Conservation (phyloP, 257 asterid species). For the Striga asiatica region DNA sequence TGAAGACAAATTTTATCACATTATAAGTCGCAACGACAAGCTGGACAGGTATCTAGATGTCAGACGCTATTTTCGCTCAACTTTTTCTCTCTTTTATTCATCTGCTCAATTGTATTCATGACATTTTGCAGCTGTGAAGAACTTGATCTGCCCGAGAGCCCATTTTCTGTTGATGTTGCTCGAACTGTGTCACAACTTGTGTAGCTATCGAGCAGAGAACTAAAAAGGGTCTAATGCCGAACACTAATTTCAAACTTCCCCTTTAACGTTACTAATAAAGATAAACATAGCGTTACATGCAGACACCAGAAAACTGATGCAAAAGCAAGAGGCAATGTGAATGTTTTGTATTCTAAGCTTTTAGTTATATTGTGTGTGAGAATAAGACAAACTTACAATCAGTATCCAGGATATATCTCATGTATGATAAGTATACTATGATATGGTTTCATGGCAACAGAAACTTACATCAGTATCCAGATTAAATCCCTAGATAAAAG, state of each 20-base stretch:
- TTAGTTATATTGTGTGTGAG: no score
- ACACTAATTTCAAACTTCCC: no score
- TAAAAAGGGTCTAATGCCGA: background rate
- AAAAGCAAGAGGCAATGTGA: background rate
- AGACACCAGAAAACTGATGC: background rate
- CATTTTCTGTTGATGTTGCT: constrained; percentile 12
- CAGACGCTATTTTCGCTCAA: background rate
- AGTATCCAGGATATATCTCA: no score
- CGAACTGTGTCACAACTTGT: background rate
- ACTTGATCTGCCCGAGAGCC: constrained; percentile 18
- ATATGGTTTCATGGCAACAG: no score
- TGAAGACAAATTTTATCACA: constrained; percentile 8
- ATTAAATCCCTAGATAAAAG: no score
- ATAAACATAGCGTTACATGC: background rate
- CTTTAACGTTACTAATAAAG: background rate
- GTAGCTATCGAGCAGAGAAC: background rate
- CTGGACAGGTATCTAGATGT: constrained; percentile 14
- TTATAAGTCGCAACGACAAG: background rate
- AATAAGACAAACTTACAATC: background rate
- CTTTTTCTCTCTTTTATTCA: background rate
- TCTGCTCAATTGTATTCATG: background rate
- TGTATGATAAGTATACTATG: no score
- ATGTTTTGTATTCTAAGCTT: background rate
- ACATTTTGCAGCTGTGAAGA: constrained; percentile 16
- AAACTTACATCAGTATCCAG: no score